A percentile compares a stretch with the other conserved stretches of the same genome.
phyloP scores from a whole-genome alignment of 106 monocot species.

The Iris macrosiphon region DNA sequence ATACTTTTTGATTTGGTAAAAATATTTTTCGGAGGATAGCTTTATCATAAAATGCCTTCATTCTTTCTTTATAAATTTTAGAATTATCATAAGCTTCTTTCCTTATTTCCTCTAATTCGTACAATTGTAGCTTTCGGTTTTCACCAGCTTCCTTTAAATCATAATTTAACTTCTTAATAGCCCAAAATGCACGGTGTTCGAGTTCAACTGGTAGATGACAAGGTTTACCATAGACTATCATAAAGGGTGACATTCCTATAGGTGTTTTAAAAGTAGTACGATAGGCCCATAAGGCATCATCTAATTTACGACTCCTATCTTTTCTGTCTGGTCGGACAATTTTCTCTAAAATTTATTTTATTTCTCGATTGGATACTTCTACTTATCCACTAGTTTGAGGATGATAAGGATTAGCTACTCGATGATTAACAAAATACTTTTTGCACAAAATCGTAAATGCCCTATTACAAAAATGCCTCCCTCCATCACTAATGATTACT shows the following conservation, averaged over 20 bases:
- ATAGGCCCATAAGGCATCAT: not conserved
- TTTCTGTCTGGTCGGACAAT: not conserved
- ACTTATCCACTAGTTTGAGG: not conserved
- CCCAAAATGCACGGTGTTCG: not conserved
- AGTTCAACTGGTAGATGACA: slow-evolving; percentile 1
- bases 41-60: too few species aligned
- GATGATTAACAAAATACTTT: not conserved
- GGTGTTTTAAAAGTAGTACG: not conserved
- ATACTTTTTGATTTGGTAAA: too few species aligned
- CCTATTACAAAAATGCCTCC: not conserved
- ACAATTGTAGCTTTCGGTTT: too few species aligned
- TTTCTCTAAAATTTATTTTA: not conserved
- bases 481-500: not conserved
- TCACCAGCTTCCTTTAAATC: too few species aligned
- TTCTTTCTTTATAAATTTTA: too few species aligned
- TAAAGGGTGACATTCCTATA: not conserved
- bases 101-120: too few species aligned
- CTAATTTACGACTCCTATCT: not conserved
- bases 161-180: too few species aligned
- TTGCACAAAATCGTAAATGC: not conserved
- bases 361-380: not conserved
- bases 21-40: too few species aligned
- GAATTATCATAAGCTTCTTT: too few species aligned
- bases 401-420: not conserved
- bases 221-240: not conserved